Evolutionary conservation across 1,139 yeast genomes (phyloP).

Genomic region (Arxiozyma slooffiae): DNA sequence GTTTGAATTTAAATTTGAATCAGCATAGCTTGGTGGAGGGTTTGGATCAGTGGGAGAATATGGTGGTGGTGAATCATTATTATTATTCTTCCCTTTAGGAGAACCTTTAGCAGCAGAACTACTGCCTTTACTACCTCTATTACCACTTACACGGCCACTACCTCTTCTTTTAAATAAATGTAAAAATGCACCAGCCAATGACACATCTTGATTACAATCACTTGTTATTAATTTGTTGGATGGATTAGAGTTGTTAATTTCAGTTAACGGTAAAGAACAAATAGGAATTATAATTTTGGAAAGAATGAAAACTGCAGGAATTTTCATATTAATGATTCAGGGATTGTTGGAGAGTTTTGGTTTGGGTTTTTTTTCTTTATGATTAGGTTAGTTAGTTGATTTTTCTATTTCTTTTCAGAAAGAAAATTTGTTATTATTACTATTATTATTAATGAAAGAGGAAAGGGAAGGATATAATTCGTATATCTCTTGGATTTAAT

Average conservation of each 20-base stretch:
- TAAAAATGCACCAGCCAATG: neutral
- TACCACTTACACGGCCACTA: neutral
- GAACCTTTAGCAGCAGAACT: constrained; percentile 4
- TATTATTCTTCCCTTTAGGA: constrained; percentile 3
- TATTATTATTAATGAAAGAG: too few species aligned
- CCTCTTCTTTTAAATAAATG: constrained; percentile 4
- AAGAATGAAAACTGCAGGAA: neutral
- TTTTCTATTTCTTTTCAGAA: too few species aligned
- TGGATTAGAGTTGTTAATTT: neutral
- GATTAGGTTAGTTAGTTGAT: too few species aligned
- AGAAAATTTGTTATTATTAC: too few species aligned
- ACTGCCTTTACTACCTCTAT: neutral
- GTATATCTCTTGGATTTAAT: too few species aligned
- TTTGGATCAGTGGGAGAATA: constrained; percentile 7
- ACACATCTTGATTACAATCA: neutral
- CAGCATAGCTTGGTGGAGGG: constrained; percentile 6
- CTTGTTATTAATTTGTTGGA: neutral
- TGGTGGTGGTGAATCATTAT: constrained; percentile 5
- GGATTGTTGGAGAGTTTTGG: too few species aligned
- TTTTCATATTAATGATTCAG: neutral
- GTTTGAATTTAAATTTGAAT: neutral
- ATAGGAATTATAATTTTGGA: neutral
- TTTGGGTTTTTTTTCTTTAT: too few species aligned
- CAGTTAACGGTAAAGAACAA: neutral
- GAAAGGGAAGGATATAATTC: too few species aligned